Evolutionary conservation across 805 yeast species (phyloP), one percentile per base, ranked within the genome.

Genomic region (Allodekkera sacchari): DNA sequence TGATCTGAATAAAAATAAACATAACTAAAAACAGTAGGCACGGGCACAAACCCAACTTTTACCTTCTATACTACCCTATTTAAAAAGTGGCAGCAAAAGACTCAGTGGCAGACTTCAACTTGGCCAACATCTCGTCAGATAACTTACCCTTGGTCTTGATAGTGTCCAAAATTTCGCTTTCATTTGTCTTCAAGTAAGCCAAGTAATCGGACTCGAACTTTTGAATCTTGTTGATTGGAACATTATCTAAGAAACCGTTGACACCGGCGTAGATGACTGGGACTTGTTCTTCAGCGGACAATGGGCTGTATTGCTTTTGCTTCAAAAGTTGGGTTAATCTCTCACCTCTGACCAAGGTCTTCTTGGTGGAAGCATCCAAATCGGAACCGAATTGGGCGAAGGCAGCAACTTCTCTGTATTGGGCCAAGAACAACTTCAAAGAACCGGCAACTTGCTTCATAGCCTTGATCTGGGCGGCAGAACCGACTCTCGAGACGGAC

Each of bases 381-480:
- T 92, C 99, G 53, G 99, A 92, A 81, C 99, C 99, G 78, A 92
- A 92, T 78, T 92, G 99, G 58, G 99, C 98, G 69, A 92, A 92
- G 59, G 99, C 98, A 64, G 98, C 98, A 57, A 92, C 98, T 81
- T 92, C 99, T 85, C 99, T 88, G 83, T 92, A 92, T 77, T 92
- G 99, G 58, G 99, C 99, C 78, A 92, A 83, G 96, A 87, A 92
- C 68, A 92, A 84, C 72, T 92, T 92, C 73, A 92, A 83, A 53
- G 98, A 92, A 82, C 98, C 99, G 53, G 98, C 98, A 70, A 92
- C 97, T 78, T 92, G 97, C 74, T 92, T 92, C 94, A 92, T 85
- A 69, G 98, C 98, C 80, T 92, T 92, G 58, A 92, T 97, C 77
- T 92, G 98, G 59, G 98, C 98, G 59, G 98, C 98, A 48, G 97